A percentile compares a stretch with the other conserved stretches of the same genome.
These are phyloP conservation scores for Emergomyces pasteurianus DNA, from an alignment of 2,329 filamentous ascomycete genomes.

Conservation along the genomic window DNA sequence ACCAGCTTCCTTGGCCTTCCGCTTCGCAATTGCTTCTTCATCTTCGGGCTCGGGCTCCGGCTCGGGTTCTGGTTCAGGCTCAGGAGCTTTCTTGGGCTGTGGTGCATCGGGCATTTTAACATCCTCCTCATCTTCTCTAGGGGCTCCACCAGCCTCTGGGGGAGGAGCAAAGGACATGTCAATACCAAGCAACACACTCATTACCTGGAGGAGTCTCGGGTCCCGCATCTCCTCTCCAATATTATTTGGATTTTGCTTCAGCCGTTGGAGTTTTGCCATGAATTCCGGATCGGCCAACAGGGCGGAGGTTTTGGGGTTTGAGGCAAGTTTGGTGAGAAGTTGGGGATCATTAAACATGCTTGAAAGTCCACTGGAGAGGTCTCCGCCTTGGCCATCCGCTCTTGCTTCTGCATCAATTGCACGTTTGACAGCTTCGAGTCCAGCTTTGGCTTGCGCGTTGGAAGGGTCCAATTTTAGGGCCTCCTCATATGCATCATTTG, in stretches of 20 bases:
- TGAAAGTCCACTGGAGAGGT: constrained; percentile 66
- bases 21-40: constrained; percentile 71
- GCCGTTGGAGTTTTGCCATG: constrained; percentile 75
- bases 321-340: constrained; percentile 77
- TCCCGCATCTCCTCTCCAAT: constrained; percentile 75
- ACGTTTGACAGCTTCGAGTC: constrained; percentile 70
- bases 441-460: constrained; percentile 87
- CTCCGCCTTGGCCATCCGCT: constrained; percentile 48
- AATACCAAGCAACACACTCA: constrained; percentile 85
- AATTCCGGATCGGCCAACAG: constrained; percentile 74
- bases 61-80: no score
- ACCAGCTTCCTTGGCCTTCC: constrained; percentile 82
- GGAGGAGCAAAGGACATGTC: constrained; percentile 66
- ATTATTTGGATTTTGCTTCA: constrained; percentile 69
- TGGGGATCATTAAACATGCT: constrained; percentile 91
- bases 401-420: constrained; percentile 69
- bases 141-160: constrained; percentile 33
- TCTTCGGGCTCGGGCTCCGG: constrained; percentile 57
- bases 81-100: constrained; percentile 31
- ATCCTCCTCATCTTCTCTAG: constrained; percentile 54
- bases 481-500: constrained; percentile 82
- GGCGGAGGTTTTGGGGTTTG: constrained; percentile 81
- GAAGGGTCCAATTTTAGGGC: constrained; percentile 85
- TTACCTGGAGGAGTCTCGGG: constrained; percentile 82
- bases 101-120: constrained; percentile 64